These are phyloP conservation scores for Gossypium raimondii DNA, from an alignment of 345 rosid species.

Conservation along the genomic window DNA sequence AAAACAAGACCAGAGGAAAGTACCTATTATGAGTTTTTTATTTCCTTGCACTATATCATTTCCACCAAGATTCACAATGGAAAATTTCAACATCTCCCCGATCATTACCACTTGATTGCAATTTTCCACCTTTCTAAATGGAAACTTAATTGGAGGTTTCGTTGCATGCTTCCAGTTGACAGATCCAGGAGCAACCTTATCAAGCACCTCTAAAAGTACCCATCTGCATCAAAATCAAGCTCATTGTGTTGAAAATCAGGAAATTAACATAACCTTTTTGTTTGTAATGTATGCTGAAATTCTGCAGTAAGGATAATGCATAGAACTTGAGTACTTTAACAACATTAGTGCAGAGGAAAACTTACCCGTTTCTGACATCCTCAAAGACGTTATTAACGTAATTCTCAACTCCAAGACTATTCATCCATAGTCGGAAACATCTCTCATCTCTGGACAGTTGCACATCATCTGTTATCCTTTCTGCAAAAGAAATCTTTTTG, in stretches of 20 bases:
- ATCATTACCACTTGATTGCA: slow-evolving; percentile 87
- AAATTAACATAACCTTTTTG: neutral
- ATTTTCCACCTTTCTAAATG: slow-evolving; percentile 89
- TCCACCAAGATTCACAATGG: slow-evolving; percentile 88
- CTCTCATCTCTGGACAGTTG: slow-evolving; percentile 84
- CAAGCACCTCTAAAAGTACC: slow-evolving; percentile 87
- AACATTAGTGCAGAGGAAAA: neutral
- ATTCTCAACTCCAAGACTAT: slow-evolving; percentile 66
- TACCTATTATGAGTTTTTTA: slow-evolving; percentile 93
- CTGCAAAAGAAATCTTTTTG: slow-evolving; percentile 67
- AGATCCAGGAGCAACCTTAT: slow-evolving; percentile 72
- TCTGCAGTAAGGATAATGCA: neutral
- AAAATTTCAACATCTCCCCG: slow-evolving; percentile 68
- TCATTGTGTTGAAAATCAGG: neutral
- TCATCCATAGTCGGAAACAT: slow-evolving; percentile 91
- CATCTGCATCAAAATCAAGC: slow-evolving; percentile 48
- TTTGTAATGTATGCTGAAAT: neutral
- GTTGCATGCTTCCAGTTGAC: slow-evolving; percentile 93
- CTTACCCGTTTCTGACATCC: slow-evolving; percentile 87
- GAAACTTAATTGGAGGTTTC: slow-evolving; percentile 94
- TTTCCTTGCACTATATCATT: slow-evolving; percentile 94
- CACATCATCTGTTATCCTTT: slow-evolving; percentile 87
- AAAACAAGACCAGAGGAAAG: slow-evolving; percentile 8
- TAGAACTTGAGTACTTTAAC: neutral
- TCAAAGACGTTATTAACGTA: slow-evolving; percentile 84